These are phyloP conservation scores for Colletotrichum zoysiae DNA, from an alignment of 2,329 filamentous ascomycete species.

Conservation along the genomic window DNA sequence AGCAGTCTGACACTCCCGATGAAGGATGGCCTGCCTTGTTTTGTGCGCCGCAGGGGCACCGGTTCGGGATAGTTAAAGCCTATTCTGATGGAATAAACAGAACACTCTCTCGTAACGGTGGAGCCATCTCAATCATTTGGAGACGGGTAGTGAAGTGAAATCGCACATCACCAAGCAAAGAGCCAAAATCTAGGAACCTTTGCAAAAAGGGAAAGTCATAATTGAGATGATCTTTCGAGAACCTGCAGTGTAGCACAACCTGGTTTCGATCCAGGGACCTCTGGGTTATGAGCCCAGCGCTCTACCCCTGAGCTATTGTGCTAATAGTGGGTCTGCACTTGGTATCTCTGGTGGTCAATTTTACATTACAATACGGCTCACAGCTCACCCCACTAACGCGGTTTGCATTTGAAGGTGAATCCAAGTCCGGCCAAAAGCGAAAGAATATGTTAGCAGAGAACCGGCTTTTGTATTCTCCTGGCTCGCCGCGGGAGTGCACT, in stretches of 20 bases:
- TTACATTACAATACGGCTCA: background rate
- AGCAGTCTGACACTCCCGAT: slow-evolving; percentile 74
- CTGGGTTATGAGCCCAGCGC: slow-evolving; percentile 44
- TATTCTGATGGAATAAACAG: too few relatives aligned
- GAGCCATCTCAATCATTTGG: background rate
- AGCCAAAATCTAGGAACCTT: rapidly evolving
- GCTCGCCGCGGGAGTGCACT: background rate
- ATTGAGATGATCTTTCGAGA: background rate
- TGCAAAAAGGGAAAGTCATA: too few relatives aligned
- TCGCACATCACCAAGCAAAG: background rate
- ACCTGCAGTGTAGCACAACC: background rate
- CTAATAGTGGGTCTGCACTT: background rate
- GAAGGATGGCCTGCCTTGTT: slow-evolving; percentile 69
- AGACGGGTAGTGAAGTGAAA: too few relatives aligned
- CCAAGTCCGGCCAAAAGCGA: background rate
- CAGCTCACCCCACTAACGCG: background rate
- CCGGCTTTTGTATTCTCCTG: background rate
- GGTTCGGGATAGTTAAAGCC: background rate
- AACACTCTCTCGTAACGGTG: background rate
- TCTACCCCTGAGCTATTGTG: slow-evolving; percentile 39
- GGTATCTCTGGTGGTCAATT: background rate
- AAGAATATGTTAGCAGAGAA: background rate
- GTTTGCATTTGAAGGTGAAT: background rate
- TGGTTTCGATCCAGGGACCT: slow-evolving; percentile 29
- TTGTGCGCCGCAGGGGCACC: slow-evolving; percentile 46